Evolutionary conservation across 2,329 filamentous ascomycete species (phyloP), one percentile per base, ranked within the genome.

Genomic region (Aspergillus costaricaensis): DNA sequence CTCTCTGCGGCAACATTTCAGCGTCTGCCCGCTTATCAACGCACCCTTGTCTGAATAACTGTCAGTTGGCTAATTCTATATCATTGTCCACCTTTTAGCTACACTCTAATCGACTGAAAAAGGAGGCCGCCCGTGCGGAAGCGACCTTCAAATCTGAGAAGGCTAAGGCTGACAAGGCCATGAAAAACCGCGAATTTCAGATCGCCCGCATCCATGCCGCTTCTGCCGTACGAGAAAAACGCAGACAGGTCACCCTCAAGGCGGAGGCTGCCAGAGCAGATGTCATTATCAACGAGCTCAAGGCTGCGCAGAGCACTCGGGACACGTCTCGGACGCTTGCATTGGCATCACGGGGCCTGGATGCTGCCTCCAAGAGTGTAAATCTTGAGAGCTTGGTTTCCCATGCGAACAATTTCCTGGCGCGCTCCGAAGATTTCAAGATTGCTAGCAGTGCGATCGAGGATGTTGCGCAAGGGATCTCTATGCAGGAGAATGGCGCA

Each of bases 141-240:
- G 67, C 77, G 23, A 80, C 79, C 53, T 79, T 74, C 63, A 79
- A 80, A 63, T 71, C 78, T n/a, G 79, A 81, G 70, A 79, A 80
- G 62, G 74, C 76, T 48, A 81, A 81, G 70, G 76, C 79, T 54
- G 79, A 80, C 66, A 79, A 77, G 60, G 79, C 79, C 27, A 78
- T 81, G 71, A 80, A 79, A 62, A 77, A 78, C 61, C 78, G 73
- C 58, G 79, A 81, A 69, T 79, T 80, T 63, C 78, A 81, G 65
- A 81, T 81, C 67, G 79, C 79, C 48, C 79, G 79, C 55, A 80
- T 81, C 69, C 79, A 81, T 68, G 79, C 79, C 57, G 74, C 74
- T 19, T 79, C 77, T 49, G 78, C 79, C 30, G 73, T 81, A 27
- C 79, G 79, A 62, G 79, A 81, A 58, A 80, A 80, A 57, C 76